Evolutionary conservation across 106 monocot genomes (phyloP), one percentile per base, ranked within the genome.

Genomic region (Dendrobium chrysotoxum): DNA sequence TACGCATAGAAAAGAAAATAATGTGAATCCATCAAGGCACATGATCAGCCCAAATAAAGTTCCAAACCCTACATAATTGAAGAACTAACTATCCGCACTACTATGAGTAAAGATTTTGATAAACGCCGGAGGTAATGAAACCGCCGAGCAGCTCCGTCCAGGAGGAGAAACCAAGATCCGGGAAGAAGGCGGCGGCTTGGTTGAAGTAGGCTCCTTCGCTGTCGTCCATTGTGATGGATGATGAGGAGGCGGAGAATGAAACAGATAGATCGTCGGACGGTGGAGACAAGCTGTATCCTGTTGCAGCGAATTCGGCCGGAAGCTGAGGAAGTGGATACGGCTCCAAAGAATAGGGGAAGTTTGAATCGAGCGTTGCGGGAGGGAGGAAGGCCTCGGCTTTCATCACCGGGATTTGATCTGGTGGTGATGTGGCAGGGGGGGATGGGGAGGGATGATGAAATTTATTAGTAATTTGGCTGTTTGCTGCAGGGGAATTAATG

Each of bases 131-230:
- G 4, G 45, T 26, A 18, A n/a, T 3, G 18, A 77, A 54, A 25
- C 77, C 50, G 21, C 78, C 57, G n/a, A 78, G 78, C 12, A 78
- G 38, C 16, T 78, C 77, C 7, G 42, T 78, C 55, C 57, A 78
- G 31, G 53, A 78, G 18, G 31, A 17, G 78, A 55, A 78, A 1
- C 78, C 78, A 1, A 18, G 18, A 38, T 58, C 78, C 0, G 16
- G 38, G 13, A 78, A 58, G 57, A 78, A 57, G 18, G 39, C n/a
- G 39, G 20, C 38, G 39, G 61, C 61, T 61, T 44, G 54, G n/a
- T 28, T 26, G 75, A 42, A 75, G 23, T 7, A 20, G 75, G 45
- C 11, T 5, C 26, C 64, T 65, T 26, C 39, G 23, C 61, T 11
- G 58, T 78, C 53, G 17, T 78, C 78, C 12, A 39, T 15, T 55